A percentile compares a stretch with the other conserved stretches of the same genome.
These are phyloP conservation scores for Panicum miliaceum DNA, from an alignment of 176 grass and related monocot species.

Conservation along the genomic window DNA sequence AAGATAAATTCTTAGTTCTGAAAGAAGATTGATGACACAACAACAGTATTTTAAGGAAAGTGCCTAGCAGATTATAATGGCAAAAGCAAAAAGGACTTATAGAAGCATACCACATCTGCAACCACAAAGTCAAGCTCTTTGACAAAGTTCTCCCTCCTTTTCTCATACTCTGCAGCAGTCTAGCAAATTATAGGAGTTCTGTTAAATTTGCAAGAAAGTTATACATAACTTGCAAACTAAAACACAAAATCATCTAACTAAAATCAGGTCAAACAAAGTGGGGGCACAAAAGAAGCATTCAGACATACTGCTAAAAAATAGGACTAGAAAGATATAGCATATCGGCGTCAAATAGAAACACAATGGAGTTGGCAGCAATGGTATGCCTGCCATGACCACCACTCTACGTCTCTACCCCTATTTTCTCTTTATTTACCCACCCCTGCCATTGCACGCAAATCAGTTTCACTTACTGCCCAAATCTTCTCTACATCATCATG, in stretches of 20 bases:
- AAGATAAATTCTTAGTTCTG: slow-evolving; percentile 15
- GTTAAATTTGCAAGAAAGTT: slow-evolving; percentile 31
- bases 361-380: not conserved
- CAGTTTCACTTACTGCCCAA: not conserved
- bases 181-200: slow-evolving; percentile 47
- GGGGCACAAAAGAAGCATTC: slow-evolving; percentile 9
- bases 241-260: slow-evolving; percentile 20
- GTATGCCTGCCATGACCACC: not conserved
- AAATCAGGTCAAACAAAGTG: slow-evolving; percentile 1
- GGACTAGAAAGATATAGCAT: not conserved
- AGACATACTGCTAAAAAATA: not conserved
- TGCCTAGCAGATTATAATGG: not conserved
- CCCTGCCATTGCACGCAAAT: not conserved
- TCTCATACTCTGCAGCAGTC: slow-evolving; percentile 88
- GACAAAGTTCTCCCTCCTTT: slow-evolving; percentile 88
- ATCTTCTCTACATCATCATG: not conserved
- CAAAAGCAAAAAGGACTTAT: slow-evolving; percentile 28
- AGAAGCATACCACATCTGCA: slow-evolving; percentile 80
- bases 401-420: not conserved
- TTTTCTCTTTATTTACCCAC: not conserved
- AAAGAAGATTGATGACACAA: not conserved
- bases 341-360: not conserved
- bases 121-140: slow-evolving; percentile 98
- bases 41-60: slow-evolving; percentile 9
- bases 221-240: not conserved